A percentile compares a stretch with the other conserved stretches of the same genome.
Conservation (phyloP, 2,329 filamentous ascomycete species). For the Trichoderma gracile region DNA sequence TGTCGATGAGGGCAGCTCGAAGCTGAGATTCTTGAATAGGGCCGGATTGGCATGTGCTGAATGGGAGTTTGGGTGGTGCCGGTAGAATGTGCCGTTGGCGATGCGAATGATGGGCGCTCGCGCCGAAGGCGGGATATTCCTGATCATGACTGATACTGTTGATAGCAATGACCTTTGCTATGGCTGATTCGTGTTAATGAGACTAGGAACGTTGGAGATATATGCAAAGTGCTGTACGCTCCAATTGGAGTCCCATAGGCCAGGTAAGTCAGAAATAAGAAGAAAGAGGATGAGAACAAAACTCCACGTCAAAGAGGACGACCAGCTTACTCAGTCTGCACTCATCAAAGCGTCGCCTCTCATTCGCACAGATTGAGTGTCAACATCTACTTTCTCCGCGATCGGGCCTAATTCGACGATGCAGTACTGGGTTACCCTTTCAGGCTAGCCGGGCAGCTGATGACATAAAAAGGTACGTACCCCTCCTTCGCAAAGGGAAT, state of each 20-base stretch:
- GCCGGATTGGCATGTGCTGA: conserved; percentile 62
- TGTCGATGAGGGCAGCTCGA: conserved; percentile 64
- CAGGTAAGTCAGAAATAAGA: not conserved
- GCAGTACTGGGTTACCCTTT: not conserved
- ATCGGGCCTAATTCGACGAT: conserved; percentile 26
- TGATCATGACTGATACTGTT: conserved; percentile 31
- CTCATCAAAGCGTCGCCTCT: too few species aligned
- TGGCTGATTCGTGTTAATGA: not conserved
- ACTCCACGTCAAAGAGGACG: not conserved
- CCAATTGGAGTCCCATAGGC: not conserved
- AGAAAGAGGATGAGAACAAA: not conserved
- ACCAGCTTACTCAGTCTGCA: not conserved
- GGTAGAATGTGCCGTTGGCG: conserved; percentile 79
- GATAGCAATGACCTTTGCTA: too few species aligned
- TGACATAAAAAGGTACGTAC: conserved; percentile 29
- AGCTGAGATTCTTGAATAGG: conserved; percentile 70
- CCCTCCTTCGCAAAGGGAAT: conserved; percentile 8
- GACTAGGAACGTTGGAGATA: not conserved
- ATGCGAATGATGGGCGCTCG: conserved; percentile 68
- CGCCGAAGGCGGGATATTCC: conserved; percentile 39
- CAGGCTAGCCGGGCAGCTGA: not conserved
- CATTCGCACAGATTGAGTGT: not conserved
- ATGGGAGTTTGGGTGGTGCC: conserved; percentile 63
- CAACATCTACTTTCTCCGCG: conserved; percentile 26
- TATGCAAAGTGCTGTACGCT: not conserved